Percentiles rank a stretch among this genome's conserved stretches.
phyloP scores from a whole-genome alignment of 202 grass and related monocot genomes.

The Setaria viridis region DNA sequence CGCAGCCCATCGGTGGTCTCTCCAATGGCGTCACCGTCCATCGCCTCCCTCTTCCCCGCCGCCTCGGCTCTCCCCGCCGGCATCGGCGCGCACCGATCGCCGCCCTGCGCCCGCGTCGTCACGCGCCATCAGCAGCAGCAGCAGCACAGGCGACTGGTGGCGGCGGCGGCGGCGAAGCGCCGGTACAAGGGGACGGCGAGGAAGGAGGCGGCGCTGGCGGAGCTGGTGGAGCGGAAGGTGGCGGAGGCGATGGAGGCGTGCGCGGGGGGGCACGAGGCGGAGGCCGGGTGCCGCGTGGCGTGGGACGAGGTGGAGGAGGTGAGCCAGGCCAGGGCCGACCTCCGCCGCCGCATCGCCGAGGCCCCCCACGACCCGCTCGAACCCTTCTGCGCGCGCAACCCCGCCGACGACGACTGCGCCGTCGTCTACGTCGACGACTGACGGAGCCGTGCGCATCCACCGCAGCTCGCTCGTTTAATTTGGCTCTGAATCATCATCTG shows the following conservation, averaged over 20 bases:
- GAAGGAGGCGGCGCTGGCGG: conserved; percentile 60
- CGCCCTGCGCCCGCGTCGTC: background rate
- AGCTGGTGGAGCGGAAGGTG: conserved; percentile 79
- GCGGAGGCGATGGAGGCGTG: conserved; percentile 71
- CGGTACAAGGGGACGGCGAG: conserved; percentile 74
- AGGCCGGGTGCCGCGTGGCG: conserved; percentile 59
- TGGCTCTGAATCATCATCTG: background rate
- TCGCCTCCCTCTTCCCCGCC: background rate
- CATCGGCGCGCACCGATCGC: background rate
- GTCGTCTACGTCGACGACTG: conserved; percentile 59
- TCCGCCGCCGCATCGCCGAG: conserved; percentile 58
- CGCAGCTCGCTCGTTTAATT: no score
- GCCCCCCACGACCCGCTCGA: conserved; percentile 66
- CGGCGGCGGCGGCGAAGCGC: conserved; percentile 32
- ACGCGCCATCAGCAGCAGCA: background rate
- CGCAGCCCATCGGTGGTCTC: background rate
- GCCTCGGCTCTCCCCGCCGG: background rate
- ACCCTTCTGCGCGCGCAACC: conserved; percentile 63
- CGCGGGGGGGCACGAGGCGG: conserved; percentile 30
- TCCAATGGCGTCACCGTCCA: conserved; percentile 11
- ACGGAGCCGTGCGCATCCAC: background rate
- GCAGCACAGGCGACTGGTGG: background rate
- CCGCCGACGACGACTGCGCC: conserved; percentile 55
- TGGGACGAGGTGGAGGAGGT: conserved; percentile 87
- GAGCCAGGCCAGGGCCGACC: conserved; percentile 69